phyloP scores from a whole-genome alignment of 352 stramenopile genomes.

The Ophiocytium majus region DNA sequence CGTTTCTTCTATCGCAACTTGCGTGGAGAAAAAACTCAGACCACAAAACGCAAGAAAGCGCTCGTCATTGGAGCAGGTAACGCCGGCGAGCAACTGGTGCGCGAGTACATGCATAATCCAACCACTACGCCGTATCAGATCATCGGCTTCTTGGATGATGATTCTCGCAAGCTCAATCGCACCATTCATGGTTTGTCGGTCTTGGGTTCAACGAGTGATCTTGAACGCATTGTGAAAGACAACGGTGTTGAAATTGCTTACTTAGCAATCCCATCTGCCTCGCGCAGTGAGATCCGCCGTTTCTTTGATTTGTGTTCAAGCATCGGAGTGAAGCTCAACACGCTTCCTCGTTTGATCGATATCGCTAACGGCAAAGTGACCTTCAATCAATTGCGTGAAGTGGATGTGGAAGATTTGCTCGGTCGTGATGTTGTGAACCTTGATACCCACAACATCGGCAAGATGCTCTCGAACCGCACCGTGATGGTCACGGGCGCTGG shows the following conservation, averaged over 20 bases:
- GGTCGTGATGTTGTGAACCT: background rate
- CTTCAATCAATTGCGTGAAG: background rate
- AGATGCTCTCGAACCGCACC: background rate
- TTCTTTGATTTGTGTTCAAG: background rate
- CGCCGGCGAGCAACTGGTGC: background rate
- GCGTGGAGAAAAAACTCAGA: background rate
- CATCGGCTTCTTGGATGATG: background rate
- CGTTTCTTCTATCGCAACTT: background rate
- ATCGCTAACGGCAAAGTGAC: constrained; percentile 3
- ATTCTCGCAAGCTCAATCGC: background rate
- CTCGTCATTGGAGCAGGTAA: background rate
- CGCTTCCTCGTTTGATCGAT: background rate
- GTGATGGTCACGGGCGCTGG: background rate
- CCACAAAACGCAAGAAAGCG: background rate
- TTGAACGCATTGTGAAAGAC: background rate
- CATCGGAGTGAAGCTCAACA: background rate
- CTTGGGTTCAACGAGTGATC: too few relatives aligned
- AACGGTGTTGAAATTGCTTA: background rate
- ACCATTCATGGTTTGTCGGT: too few relatives aligned
- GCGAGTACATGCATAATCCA: background rate
- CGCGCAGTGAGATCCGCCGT: background rate
- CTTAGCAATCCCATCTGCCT: background rate
- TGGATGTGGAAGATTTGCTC: background rate
- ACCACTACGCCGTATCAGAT: background rate
- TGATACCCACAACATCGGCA: background rate